These are phyloP conservation scores for Fusarium sp. DNA, from an alignment of 2,329 filamentous ascomycete species.

Conservation along the genomic window DNA sequence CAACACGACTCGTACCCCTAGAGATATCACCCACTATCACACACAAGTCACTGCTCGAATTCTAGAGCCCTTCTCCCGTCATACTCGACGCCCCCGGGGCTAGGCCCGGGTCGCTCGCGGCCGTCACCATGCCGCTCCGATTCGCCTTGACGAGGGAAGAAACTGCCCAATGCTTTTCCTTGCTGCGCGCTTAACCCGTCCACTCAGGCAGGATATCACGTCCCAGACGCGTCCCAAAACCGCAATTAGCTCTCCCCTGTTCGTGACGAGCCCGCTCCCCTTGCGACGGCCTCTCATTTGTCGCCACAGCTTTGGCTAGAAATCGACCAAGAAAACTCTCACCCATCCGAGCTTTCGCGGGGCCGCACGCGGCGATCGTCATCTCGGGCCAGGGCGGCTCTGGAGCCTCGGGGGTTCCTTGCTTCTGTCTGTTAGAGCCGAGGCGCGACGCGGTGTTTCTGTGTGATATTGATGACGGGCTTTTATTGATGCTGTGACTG, in stretches of 20 bases:
- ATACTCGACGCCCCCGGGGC: constrained; percentile 24
- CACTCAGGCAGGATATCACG: constrained; percentile 32
- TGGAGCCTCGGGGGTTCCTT: constrained; percentile 15
- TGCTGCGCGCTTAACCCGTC: constrained; percentile 40
- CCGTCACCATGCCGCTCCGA: constrained; percentile 36
- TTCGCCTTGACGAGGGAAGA: constrained; percentile 28
- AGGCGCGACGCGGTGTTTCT: constrained; percentile 4
- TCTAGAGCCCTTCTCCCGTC: constrained; percentile 20
- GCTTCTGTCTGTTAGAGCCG: constrained; percentile 8
- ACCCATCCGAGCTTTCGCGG: constrained; percentile 19
- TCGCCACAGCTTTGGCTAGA: constrained; percentile 15
- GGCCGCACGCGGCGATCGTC: constrained; percentile 29
- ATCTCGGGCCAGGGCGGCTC: constrained; percentile 28
- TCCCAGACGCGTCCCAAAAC: constrained; percentile 34
- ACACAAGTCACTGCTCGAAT: background rate
- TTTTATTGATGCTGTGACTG: background rate
- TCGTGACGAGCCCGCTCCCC: constrained; percentile 25
- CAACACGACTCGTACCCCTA: constrained; percentile 15
- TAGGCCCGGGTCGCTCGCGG: constrained; percentile 31
- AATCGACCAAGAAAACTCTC: background rate
- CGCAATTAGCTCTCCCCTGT: constrained; percentile 33
- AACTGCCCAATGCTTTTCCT: constrained; percentile 19
- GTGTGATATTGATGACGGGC: constrained; percentile 2
- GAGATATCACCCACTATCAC: constrained; percentile 14
- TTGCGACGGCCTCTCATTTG: constrained; percentile 32